Evolutionary conservation across 2,329 filamentous ascomycete species (phyloP).

Genomic region (Paradendryphiella salina): DNA sequence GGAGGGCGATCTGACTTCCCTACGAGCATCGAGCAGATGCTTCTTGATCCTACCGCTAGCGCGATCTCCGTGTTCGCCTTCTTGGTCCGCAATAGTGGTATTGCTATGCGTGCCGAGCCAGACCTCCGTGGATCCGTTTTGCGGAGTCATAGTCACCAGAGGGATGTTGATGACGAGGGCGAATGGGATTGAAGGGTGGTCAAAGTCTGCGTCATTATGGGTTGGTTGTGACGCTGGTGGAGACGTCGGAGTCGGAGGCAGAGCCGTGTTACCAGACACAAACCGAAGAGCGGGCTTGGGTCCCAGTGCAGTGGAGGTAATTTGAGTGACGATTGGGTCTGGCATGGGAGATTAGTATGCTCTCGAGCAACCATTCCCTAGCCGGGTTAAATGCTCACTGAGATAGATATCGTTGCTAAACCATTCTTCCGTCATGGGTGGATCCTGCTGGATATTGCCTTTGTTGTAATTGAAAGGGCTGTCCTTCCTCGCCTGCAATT

Average conservation of each 20-base stretch:
- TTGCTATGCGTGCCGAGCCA: slow-evolving; percentile 55
- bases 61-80: slow-evolving; percentile 48
- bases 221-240: slow-evolving; percentile 41
- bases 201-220: slow-evolving; percentile 43
- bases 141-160: slow-evolving; percentile 50
- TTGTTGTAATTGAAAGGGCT: slow-evolving; percentile 65
- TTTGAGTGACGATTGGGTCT: slow-evolving; percentile 61
- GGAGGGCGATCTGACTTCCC: slow-evolving; percentile 22
- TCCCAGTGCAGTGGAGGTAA: slow-evolving; percentile 54
- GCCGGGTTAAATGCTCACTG: slow-evolving; percentile 48
- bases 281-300: slow-evolving; percentile 39
- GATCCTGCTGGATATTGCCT: slow-evolving; percentile 65
- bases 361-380: neutral
- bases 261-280: slow-evolving; percentile 43
- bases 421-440: slow-evolving; percentile 54
- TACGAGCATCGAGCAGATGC: slow-evolving; percentile 25
- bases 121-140: slow-evolving; percentile 56
- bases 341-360: neutral
- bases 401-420: slow-evolving; percentile 53
- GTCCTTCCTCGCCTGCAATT: slow-evolving; percentile 56
- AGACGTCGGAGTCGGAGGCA: slow-evolving; percentile 52
- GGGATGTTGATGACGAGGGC: slow-evolving; percentile 54
- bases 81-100: slow-evolving; percentile 43
- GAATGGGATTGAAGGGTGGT: slow-evolving; percentile 47
- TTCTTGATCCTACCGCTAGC: slow-evolving; percentile 38